A percentile compares a stretch with the other conserved stretches of the same genome.
Evolutionary conservation across 192 early-diverging fungal genomes (phyloP).

Genomic region (Podila verticillata): DNA sequence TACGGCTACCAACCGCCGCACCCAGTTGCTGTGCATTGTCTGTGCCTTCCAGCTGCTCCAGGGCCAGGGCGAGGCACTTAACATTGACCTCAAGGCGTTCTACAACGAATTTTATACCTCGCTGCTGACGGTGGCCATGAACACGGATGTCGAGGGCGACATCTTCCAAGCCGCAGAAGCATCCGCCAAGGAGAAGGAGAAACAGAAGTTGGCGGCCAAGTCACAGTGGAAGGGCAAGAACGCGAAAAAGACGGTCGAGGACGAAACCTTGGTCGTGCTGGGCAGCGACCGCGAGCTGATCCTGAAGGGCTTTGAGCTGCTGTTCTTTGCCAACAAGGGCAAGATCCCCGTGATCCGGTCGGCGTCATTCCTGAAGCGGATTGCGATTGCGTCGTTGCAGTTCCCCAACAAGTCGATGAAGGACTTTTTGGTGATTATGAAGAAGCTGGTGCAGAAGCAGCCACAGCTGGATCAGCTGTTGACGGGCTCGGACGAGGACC

Average conservation of each 20-base stretch:
- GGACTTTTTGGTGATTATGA: constrained; percentile 72
- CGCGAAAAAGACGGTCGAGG: constrained; percentile 34
- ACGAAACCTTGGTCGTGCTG: constrained; percentile 54
- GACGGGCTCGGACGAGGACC: constrained; percentile 59
- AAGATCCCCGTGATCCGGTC: constrained; percentile 83
- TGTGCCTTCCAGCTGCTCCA: constrained; percentile 89
- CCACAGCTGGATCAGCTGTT: constrained; percentile 62
- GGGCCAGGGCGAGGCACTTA: constrained; percentile 92
- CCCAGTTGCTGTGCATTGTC: constrained; percentile 87
- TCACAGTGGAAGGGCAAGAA: constrained; percentile 42
- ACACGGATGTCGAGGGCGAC: constrained; percentile 69
- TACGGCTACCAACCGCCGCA: constrained; percentile 64
- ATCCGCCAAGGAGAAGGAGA: constrained; percentile 44
- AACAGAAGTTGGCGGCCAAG: constrained; percentile 36
- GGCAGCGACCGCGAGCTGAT: constrained; percentile 83
- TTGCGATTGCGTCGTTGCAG: constrained; percentile 75
- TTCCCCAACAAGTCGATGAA: constrained; percentile 80
- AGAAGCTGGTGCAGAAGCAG: constrained; percentile 67
- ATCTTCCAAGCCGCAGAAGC: constrained; percentile 46
- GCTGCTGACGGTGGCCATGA: constrained; percentile 73
- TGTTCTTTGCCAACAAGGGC: constrained; percentile 78
- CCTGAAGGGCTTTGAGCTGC: constrained; percentile 83
- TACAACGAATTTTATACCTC: constrained; percentile 86
- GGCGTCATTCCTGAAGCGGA: constrained; percentile 90
- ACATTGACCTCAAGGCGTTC: constrained; percentile 93